phyloP scores from a whole-genome alignment of 2,329 filamentous ascomycete species.

The Paraphaeosphaeria minitans region DNA sequence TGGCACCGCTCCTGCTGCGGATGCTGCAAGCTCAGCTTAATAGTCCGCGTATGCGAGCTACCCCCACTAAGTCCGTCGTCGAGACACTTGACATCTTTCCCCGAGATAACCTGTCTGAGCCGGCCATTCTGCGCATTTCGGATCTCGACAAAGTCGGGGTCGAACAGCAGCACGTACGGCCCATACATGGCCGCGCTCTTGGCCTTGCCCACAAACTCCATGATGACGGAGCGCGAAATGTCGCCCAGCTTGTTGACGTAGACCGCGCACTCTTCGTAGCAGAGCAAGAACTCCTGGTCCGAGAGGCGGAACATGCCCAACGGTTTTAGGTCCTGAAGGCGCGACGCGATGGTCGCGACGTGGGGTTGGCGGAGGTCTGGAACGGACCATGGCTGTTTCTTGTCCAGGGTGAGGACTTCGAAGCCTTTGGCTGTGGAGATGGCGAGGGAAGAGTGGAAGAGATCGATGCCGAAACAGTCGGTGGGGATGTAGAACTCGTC shows the following conservation, averaged over 20 bases:
- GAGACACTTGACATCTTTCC: slow-evolving; percentile 84
- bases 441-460: slow-evolving; percentile 93
- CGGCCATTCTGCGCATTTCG: slow-evolving; percentile 95
- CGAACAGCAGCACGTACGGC: slow-evolving; percentile 89
- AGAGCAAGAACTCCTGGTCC: slow-evolving; percentile 79
- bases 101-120: slow-evolving; percentile 90
- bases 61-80: slow-evolving; percentile 66
- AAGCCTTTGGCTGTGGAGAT: slow-evolving; percentile 91
- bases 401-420: slow-evolving; percentile 94
- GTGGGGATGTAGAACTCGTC: slow-evolving; percentile 98
- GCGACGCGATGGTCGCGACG: slow-evolving; percentile 82
- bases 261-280: slow-evolving; percentile 94
- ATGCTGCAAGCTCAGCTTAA: slow-evolving; percentile 96
- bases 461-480: slow-evolving; percentile 92
- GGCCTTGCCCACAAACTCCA: slow-evolving; percentile 98
- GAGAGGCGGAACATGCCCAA: slow-evolving; percentile 96
- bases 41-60: slow-evolving; percentile 64
- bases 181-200: slow-evolving; percentile 86
- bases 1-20: slow-evolving; percentile 83
- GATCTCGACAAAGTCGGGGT: slow-evolving; percentile 95
- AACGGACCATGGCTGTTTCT: slow-evolving; percentile 93
- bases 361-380: slow-evolving; percentile 81
- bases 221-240: slow-evolving; percentile 89
- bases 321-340: slow-evolving; percentile 81
- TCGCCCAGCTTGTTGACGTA: slow-evolving; percentile 99